phyloP scores from a whole-genome alignment of 345 rosid genomes.

The Capsella bursapastoris region DNA sequence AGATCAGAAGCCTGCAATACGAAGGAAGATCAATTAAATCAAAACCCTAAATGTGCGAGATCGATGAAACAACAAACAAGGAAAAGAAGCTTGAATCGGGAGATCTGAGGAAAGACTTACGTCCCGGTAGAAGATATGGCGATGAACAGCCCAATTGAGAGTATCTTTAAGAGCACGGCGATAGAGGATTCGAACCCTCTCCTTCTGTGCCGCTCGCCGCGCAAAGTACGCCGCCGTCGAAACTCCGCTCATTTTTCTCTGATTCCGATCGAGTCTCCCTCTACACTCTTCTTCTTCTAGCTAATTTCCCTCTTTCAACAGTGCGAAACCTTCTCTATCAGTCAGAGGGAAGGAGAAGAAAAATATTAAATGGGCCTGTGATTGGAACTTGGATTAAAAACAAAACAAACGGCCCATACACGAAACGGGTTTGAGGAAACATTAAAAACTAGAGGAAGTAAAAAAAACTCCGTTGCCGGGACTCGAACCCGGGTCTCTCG shows the following conservation, averaged over 20 bases:
- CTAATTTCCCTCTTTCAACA: not conserved
- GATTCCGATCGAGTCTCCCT: conserved; percentile 37
- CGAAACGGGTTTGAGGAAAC: too few relatives aligned
- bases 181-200: conserved; percentile 90
- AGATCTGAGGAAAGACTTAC: conserved; percentile 50
- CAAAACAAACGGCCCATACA: not conserved
- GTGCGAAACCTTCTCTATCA: not conserved
- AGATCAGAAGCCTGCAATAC: conserved; percentile 69
- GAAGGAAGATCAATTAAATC: conserved; percentile 1
- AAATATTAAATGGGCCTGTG: conserved; percentile 1
- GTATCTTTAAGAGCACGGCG: conserved; percentile 94
- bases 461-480: conserved; percentile 58
- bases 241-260: conserved; percentile 59
- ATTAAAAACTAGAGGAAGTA: not conserved
- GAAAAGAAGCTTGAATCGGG: not conserved
- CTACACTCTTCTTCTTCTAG: conserved; percentile 5
- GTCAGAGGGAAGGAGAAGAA: not conserved
- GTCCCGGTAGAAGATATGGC: conserved; percentile 87
- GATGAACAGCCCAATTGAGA: conserved; percentile 98
- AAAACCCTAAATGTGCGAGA: conserved; percentile 9
- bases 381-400: not conserved
- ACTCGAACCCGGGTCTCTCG: conserved; percentile 70
- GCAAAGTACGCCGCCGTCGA: conserved; percentile 71
- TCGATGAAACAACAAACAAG: not conserved
- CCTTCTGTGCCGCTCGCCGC: conserved; percentile 90